Base-by-base conservation (phyloP, 306 rosid species). In the Corylus heterophylla region DNA sequence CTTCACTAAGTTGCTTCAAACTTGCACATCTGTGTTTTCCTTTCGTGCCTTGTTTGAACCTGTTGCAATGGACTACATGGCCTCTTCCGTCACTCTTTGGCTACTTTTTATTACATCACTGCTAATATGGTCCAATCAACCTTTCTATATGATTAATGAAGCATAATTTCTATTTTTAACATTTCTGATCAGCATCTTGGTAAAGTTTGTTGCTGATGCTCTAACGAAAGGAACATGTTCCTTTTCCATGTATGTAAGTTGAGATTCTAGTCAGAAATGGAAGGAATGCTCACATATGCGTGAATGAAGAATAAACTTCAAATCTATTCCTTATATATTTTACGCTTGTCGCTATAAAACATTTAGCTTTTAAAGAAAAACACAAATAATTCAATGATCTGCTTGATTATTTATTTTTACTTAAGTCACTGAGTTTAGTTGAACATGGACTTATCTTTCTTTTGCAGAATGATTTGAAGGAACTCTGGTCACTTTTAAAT, bases 381-480 rank as follows among this genome's bases (percentile, higher is more conserved):
- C 17, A 42, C 51, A 68, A 68, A 68, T 51, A 37, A 31, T 54
- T 49, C n/a, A 35, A 56, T 49, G 37, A 9, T 61, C 42, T 62
- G 74, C 45, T 29, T 49, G 66, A 75, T 70, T 12, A 68, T 81
- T 70, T 49, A 67, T 67, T 49, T 72, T 51, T 58, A 51, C 31
- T 63, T 54, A 8, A 31, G 25, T 44, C 29, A 73, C 59, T 54
- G 17, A 51, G 61, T 64, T 37, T 74, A 62, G 79, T 76, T 83
- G 35, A 79, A 77, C 44, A 73, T 81, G 62, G 71, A 50, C 29
- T 74, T 66, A 76, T 52, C 79, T 74, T 81, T 72, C 74, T 68
- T 75, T 86, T 85, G 87, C 95, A 95, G 98, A 95, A 95, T 89
- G 98, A 95, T 85, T 88, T 95, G 90, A 95, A 95, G 86, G 98